These are phyloP conservation scores for Yamadazyma ubonensis DNA, from an alignment of 805 yeast species.

Conservation along the genomic window DNA sequence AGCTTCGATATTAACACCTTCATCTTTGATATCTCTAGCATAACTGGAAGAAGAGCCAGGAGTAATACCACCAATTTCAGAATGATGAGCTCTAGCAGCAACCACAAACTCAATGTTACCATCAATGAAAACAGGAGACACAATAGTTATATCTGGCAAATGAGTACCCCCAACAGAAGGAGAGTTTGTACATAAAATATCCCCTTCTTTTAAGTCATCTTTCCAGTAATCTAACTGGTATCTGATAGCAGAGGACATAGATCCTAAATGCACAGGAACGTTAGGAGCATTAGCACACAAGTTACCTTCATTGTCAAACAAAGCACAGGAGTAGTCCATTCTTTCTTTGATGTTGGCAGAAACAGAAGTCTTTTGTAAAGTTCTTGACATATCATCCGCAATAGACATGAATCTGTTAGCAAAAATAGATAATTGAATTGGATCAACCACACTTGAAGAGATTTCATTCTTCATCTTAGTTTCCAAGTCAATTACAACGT, in stretches of 20 bases:
- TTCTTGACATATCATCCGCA: conserved; percentile 88
- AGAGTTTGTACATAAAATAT: conserved; percentile 74
- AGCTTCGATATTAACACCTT: conserved; percentile 22
- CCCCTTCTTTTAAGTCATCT: conserved; percentile 65
- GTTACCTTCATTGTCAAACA: conserved; percentile 72
- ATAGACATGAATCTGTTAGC: conserved; percentile 86
- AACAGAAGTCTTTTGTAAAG: conserved; percentile 75
- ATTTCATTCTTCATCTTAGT: conserved; percentile 16
- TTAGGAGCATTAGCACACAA: conserved; percentile 88
- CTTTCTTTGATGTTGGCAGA: conserved; percentile 84
- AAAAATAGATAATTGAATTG: conserved; percentile 71
- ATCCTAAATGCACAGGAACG: conserved; percentile 83
- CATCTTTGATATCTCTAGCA: conserved; percentile 21
- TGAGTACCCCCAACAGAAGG: conserved; percentile 86
- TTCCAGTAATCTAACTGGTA: conserved; percentile 67
- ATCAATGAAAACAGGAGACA: conserved; percentile 23
- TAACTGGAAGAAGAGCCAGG: conserved; percentile 22
- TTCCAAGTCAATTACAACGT: conserved; percentile 47
- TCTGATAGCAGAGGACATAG: conserved; percentile 78
- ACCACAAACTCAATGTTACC: conserved; percentile 18
- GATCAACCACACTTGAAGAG: conserved; percentile 45
- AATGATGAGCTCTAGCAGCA: conserved; percentile 25
- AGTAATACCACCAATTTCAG: conserved; percentile 23
- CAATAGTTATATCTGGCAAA: conserved; percentile 57
- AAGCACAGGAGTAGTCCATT: conserved; percentile 81